These are phyloP conservation scores for Hypoxylon sp. DNA, from an alignment of 2,329 filamentous ascomycete genomes.

Conservation along the genomic window DNA sequence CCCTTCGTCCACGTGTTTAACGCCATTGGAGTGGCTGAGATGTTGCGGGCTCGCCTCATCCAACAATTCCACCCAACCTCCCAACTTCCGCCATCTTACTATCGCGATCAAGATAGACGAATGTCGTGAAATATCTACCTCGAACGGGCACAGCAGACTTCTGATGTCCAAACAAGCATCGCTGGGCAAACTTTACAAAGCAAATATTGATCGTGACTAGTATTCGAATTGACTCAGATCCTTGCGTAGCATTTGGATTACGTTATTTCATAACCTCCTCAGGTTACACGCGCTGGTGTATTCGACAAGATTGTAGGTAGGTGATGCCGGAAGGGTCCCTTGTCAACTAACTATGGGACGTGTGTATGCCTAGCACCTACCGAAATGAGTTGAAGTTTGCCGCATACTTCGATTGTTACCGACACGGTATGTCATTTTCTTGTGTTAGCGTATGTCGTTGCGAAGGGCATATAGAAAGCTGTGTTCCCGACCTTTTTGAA, in stretches of 20 bases:
- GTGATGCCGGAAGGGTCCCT: not conserved
- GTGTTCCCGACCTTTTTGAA: not conserved
- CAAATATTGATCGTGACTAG: not conserved
- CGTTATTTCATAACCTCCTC: not conserved
- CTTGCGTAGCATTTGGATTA: not conserved
- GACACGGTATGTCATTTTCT: not conserved
- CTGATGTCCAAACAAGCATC: not conserved
- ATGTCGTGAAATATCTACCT: not conserved
- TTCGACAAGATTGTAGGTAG: not conserved
- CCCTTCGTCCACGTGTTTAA: not conserved
- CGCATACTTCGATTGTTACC: not conserved
- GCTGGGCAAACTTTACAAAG: not conserved
- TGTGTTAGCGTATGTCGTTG: not conserved
- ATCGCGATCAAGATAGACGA: not conserved
- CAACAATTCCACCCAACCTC: not conserved
- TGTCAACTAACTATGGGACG: not conserved
- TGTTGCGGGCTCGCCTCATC: not conserved
- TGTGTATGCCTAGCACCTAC: not conserved
- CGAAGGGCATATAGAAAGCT: not conserved
- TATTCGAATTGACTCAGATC: not conserved
- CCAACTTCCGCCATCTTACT: not conserved
- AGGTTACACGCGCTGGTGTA: not conserved
- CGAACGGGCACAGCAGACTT: too few species aligned
- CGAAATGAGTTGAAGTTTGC: constrained; percentile 1
- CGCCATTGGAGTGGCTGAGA: not conserved